These are phyloP conservation scores for Trametes meyenii DNA, from an alignment of 768 basidiomycete genomes.

Conservation along the genomic window DNA sequence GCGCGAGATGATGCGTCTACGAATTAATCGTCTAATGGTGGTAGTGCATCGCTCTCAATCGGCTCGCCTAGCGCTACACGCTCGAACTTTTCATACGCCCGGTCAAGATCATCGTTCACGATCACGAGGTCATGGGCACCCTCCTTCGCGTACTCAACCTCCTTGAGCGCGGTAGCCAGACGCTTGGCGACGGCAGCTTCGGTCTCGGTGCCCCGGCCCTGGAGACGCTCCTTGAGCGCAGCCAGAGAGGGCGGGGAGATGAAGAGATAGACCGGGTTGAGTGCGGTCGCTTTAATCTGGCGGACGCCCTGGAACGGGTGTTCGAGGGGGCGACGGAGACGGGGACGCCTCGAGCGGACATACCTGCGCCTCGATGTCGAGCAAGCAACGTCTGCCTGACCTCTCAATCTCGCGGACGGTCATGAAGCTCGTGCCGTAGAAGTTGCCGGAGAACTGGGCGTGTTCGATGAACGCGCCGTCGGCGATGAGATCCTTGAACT, in stretches of 20 bases:
- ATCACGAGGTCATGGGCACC: conserved; percentile 80
- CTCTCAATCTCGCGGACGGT: conserved; percentile 71
- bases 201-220: conserved; percentile 82
- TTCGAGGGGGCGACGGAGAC: conserved; percentile 20
- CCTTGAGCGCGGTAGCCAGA: conserved; percentile 73
- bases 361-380: conserved; percentile 97
- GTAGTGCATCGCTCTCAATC: conserved; percentile 63
- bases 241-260: conserved; percentile 84
- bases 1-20: background rate
- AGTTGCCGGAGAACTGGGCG: conserved; percentile 90
- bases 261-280: conserved; percentile 90
- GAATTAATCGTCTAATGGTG: conserved; percentile 57
- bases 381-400: conserved; percentile 79
- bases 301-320: conserved; percentile 72
- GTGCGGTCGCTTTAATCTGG: conserved; percentile 81
- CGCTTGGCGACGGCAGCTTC: conserved; percentile 73
- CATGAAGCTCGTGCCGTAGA: conserved; percentile 88
- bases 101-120: conserved; percentile 87
- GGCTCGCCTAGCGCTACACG: conserved; percentile 73
- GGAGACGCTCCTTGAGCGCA: conserved; percentile 70
- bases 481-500: conserved; percentile 69
- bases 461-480: conserved; percentile 89
- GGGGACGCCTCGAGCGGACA: conserved; percentile 26
- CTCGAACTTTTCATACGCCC: conserved; percentile 79
- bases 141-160: conserved; percentile 84